phyloP scores from a whole-genome alignment of 23 red algal genomes.

The Gracilaria caudata region DNA sequence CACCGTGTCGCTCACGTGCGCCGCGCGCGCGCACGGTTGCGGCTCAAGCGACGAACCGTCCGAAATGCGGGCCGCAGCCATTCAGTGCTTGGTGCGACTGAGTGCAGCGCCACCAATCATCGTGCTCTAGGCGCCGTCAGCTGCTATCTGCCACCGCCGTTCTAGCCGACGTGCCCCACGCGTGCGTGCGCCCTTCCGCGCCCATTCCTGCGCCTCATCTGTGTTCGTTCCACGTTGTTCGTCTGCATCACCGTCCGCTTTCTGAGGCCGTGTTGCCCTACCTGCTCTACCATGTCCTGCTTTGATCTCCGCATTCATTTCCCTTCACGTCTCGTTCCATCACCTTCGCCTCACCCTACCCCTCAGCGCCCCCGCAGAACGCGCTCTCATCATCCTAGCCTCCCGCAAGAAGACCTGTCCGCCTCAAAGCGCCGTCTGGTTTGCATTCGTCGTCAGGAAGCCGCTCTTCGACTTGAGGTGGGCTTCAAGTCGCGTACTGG shows the following conservation, averaged over 20 bases:
- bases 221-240: neutral
- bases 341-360: neutral
- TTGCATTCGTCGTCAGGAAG: slow-evolving; percentile 52
- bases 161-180: neutral
- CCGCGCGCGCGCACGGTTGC: neutral
- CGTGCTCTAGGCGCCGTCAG: neutral
- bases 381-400: neutral
- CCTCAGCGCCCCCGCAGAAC: neutral
- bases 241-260: neutral
- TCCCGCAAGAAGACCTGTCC: slow-evolving; percentile 39
- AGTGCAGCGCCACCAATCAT: neutral
- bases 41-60: too few species aligned
- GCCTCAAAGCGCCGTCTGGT: slow-evolving; percentile 52
- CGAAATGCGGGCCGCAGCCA: neutral
- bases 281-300: slow-evolving; percentile 25
- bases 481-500: slow-evolving; percentile 75
- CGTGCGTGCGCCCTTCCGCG: neutral
- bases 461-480: slow-evolving; percentile 56
- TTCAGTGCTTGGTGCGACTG: neutral
- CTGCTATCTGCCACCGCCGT: neutral
- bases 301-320: slow-evolving; percentile 30
- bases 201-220: neutral
- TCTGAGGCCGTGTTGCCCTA: neutral
- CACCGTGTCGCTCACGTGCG: neutral
- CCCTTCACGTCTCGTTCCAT: slow-evolving; percentile 8